These are phyloP conservation scores for Cryphonectria nitschkei DNA, from an alignment of 2,329 filamentous ascomycete species.

Conservation along the genomic window DNA sequence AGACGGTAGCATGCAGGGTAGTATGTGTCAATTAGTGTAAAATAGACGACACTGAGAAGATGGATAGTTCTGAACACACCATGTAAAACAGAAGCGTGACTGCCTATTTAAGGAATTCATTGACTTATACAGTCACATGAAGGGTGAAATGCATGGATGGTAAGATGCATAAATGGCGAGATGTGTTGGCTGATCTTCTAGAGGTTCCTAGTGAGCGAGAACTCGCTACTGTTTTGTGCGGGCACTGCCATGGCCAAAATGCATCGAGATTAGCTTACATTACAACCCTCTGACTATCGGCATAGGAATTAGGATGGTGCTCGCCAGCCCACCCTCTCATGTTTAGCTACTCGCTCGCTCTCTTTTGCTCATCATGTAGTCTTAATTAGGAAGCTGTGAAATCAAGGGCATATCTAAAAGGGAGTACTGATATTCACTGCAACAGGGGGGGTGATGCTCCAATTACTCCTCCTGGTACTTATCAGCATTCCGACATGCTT, in stretches of 20 bases:
- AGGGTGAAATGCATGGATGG: too few relatives aligned
- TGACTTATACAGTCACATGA: background rate
- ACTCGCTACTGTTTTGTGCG: background rate
- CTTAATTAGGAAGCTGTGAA: too few relatives aligned
- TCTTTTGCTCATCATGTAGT: too few relatives aligned
- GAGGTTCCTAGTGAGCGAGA: background rate
- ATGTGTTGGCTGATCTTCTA: background rate
- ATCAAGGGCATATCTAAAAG: too few relatives aligned
- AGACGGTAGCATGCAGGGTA: slow-evolving; percentile 21
- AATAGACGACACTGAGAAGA: slow-evolving; percentile 24
- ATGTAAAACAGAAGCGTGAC: background rate
- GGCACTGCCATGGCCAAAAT: background rate
- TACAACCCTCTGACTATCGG: background rate
- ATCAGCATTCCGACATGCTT: too few relatives aligned
- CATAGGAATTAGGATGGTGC: too few relatives aligned
- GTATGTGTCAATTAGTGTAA: slow-evolving; percentile 29
- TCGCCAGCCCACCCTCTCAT: background rate
- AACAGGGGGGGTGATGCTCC: too few relatives aligned
- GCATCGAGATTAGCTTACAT: background rate
- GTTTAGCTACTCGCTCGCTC: background rate
- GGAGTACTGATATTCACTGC: too few relatives aligned
- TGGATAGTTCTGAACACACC: background rate
- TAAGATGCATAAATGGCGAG: background rate
- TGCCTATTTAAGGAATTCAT: background rate
- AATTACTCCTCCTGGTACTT: too few relatives aligned